These are phyloP conservation scores for Yamadazyma dushanensis DNA, from an alignment of 1,139 yeast genomes.

Conservation along the genomic window DNA sequence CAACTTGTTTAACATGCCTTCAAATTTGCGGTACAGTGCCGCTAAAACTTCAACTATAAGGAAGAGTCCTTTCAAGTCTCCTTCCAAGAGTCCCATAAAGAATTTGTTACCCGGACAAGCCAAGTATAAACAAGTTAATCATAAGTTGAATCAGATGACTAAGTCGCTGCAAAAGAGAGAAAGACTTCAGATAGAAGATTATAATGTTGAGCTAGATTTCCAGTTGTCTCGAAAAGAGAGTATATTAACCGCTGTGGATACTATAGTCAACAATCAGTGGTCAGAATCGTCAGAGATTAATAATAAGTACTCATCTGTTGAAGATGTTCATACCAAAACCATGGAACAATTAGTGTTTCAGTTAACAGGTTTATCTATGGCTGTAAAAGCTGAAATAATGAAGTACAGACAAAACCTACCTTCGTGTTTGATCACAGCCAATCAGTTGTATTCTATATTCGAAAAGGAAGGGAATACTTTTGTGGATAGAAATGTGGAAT, in stretches of 20 bases:
- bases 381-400: constrained; percentile 38
- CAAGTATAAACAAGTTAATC: constrained; percentile 21
- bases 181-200: constrained; percentile 28
- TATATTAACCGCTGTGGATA: constrained; percentile 34
- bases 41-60: constrained; percentile 42
- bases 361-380: constrained; percentile 35
- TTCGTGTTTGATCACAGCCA: constrained; percentile 34
- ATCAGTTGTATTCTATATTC: constrained; percentile 44
- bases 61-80: constrained; percentile 20
- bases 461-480: constrained; percentile 42
- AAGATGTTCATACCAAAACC: constrained; percentile 14
- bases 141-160: neutral
- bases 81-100: constrained; percentile 25
- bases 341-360: constrained; percentile 34
- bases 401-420: constrained; percentile 38
- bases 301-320: constrained; percentile 20
- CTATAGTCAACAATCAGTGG: constrained; percentile 41
- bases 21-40: constrained; percentile 39
- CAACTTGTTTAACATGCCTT: constrained; percentile 18
- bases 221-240: constrained; percentile 34
- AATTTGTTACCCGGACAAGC: constrained; percentile 28
- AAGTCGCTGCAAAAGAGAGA: constrained; percentile 6
- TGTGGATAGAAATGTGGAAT: constrained; percentile 43
- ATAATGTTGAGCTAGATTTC: constrained; percentile 42
- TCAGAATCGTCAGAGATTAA: constrained; percentile 32